Percentiles rank a stretch among this genome's conserved stretches.
Conservation (phyloP, 2,329 filamentous ascomycete species). For the Colletotrichum limetticola region DNA sequence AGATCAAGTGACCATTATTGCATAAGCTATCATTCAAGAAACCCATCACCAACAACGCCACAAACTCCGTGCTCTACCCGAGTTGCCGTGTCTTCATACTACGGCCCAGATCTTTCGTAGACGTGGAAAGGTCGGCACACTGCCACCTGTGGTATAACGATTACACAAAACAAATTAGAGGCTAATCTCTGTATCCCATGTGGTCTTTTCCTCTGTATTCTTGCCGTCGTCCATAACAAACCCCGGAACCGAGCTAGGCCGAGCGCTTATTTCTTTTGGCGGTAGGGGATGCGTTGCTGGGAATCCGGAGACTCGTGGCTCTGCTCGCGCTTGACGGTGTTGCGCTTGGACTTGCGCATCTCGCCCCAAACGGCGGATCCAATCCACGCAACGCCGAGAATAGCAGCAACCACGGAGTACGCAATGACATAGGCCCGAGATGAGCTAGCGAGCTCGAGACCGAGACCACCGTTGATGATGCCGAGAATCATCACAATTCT, state of each 20-base stretch:
- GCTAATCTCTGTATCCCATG: neutral
- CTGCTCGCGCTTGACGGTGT: constrained; percentile 27
- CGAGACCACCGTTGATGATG: constrained; percentile 72
- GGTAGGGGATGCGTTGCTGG: constrained; percentile 31
- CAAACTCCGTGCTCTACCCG: neutral
- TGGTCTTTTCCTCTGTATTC: neutral
- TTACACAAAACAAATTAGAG: neutral
- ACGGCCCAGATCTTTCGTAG: neutral
- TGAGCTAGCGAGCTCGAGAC: constrained; percentile 61
- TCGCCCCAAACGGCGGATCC: constrained; percentile 37
- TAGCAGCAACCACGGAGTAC: constrained; percentile 65
- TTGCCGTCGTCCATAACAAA: neutral
- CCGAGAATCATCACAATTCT: constrained; percentile 67
- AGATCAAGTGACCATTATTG: neutral
- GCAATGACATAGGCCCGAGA: constrained; percentile 56
- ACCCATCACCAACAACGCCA: neutral
- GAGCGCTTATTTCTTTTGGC: constrained; percentile 25
- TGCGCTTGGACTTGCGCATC: constrained; percentile 14
- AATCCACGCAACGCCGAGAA: constrained; percentile 59
- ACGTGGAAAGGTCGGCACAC: neutral
- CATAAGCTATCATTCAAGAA: neutral
- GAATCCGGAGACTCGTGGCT: constrained; percentile 29
- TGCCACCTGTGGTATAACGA: neutral
- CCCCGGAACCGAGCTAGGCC: neutral
- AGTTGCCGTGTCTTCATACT: neutral